Percentiles rank a stretch among this genome's conserved stretches.
These are phyloP conservation scores for Phytophthora foliorum DNA, from an alignment of 352 stramenopile species.

Conservation along the genomic window DNA sequence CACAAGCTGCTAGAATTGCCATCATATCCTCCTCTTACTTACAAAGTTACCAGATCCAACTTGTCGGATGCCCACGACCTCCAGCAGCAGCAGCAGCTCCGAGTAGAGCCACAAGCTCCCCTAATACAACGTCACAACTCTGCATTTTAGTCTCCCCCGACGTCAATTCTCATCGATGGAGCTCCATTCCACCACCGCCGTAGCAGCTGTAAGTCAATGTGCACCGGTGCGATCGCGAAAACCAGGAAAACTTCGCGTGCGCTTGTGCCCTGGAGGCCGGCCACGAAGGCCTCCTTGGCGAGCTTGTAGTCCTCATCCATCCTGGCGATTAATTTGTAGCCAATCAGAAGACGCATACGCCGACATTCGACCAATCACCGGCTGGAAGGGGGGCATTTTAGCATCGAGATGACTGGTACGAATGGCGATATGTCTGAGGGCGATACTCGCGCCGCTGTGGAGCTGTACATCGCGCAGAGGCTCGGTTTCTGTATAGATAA, in stretches of 20 bases:
- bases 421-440: slow-evolving; percentile 31
- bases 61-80: slow-evolving; percentile 68
- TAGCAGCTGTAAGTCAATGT: slow-evolving; percentile 12
- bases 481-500: slow-evolving; percentile 7
- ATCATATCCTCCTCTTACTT: slow-evolving; percentile 1
- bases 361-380: slow-evolving; percentile 46
- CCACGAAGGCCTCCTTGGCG: slow-evolving; percentile 87
- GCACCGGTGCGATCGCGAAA: slow-evolving; percentile 80
- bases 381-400: slow-evolving; percentile 24
- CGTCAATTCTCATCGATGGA: slow-evolving; percentile 12
- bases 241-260: slow-evolving; percentile 78
- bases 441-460: neutral
- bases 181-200: slow-evolving; percentile 17
- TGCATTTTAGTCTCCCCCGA: slow-evolving; percentile 22
- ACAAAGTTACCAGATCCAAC: slow-evolving; percentile 67
- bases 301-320: slow-evolving; percentile 87
- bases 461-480: neutral
- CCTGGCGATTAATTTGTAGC: slow-evolving; percentile 22
- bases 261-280: slow-evolving; percentile 73
- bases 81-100: slow-evolving; percentile 79
- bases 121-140: slow-evolving; percentile 46
- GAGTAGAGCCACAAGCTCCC: slow-evolving; percentile 86
- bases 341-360: slow-evolving; percentile 30
- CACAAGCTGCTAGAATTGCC: neutral
- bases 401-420: slow-evolving; percentile 72